Evolutionary conservation across 1,284 basidiomycete species (phyloP).

Genomic region (Paramarasmius palmivorus): DNA sequence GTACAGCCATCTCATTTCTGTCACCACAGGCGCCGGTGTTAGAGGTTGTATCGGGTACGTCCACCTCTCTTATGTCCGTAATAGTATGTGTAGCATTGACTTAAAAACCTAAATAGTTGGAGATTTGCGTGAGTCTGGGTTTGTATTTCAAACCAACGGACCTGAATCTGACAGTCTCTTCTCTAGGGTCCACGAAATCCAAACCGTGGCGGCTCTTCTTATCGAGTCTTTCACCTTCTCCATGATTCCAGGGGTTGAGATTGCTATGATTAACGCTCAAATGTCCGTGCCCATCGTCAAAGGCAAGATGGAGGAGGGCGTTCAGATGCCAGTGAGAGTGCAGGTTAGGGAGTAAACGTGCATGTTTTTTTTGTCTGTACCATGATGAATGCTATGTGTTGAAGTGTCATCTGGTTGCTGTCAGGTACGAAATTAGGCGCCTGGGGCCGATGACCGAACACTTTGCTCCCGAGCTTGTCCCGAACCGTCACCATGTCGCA

Average conservation of each 20-base stretch:
- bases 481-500: no score
- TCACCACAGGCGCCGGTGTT: slow-evolving; percentile 19
- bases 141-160: neutral
- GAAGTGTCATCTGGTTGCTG: no score
- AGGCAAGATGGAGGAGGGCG: slow-evolving; percentile 19
- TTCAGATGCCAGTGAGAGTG: slow-evolving; percentile 16
- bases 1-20: neutral
- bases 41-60: slow-evolving; percentile 24
- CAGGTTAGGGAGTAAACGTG: neutral
- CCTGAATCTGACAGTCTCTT: neutral
- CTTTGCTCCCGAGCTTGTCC: no score
- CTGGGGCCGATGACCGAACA: no score
- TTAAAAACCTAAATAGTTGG: slow-evolving; percentile 10
- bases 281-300: slow-evolving; percentile 24
- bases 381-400: no score
- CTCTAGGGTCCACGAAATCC: slow-evolving; percentile 24
- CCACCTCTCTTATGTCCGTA: neutral
- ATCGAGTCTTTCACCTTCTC: slow-evolving; percentile 25
- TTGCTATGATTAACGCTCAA: slow-evolving; percentile 19
- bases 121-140: slow-evolving; percentile 22
- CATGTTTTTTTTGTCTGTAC: no score
- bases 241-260: slow-evolving; percentile 18
- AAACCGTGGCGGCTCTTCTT: slow-evolving; percentile 23
- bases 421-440: no score
- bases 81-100: neutral